Conservation (phyloP, 176 grass and related monocot species). For the Puya raimondii region DNA sequence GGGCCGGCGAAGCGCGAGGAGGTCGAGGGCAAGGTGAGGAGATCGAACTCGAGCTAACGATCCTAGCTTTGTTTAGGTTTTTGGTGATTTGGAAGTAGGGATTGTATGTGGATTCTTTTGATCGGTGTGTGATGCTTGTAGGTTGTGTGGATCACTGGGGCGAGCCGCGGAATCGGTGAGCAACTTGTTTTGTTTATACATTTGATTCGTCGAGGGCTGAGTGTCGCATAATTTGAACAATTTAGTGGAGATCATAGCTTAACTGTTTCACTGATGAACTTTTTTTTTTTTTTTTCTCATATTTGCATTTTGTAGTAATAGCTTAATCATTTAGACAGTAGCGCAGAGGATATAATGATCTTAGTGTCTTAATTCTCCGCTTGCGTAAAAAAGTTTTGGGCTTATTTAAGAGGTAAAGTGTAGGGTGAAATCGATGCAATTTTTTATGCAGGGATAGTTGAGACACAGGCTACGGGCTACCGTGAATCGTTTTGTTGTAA, state of each 20-base stretch:
- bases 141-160: conserved; percentile 97
- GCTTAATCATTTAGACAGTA: too few species aligned
- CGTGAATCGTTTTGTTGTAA: background rate
- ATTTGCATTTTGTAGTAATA: too few species aligned
- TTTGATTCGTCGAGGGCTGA: background rate
- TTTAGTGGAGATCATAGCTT: background rate
- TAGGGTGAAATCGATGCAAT: background rate
- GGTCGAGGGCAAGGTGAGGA: conserved; percentile 72
- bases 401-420: background rate
- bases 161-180: conserved; percentile 92
- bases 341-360: too few species aligned
- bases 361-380: too few species aligned
- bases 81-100: background rate
- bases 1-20: conserved; percentile 51
- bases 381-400: too few species aligned
- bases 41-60: background rate
- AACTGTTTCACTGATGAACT: background rate
- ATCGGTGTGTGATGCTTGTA: conserved; percentile 10
- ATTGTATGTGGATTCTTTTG: conserved; percentile 1
- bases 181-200: conserved; percentile 5
- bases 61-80: background rate
- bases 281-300: too few species aligned
- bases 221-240: background rate
- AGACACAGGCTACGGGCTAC: too few species aligned
- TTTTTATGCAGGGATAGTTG: background rate